Evolutionary conservation across 73 alveolate genomes (phyloP).

Genomic region (Paramecium caudatum): DNA sequence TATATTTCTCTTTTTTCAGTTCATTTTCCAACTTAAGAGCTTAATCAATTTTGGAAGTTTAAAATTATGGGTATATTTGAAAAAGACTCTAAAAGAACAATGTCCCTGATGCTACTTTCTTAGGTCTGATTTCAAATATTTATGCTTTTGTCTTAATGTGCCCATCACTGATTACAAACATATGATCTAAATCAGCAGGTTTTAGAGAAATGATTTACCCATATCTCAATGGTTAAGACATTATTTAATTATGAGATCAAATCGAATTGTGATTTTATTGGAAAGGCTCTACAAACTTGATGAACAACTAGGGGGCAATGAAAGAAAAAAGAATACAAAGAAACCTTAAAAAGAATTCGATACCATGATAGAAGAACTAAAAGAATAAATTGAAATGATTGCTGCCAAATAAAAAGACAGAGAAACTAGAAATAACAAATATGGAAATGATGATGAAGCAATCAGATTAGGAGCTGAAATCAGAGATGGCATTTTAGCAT

Average conservation of each 20-base stretch:
- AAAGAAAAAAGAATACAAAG: conserved; percentile 16
- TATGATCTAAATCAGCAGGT: conserved; percentile 33
- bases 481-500: neutral
- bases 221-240: neutral
- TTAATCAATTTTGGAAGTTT: conserved; percentile 18
- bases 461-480: conserved; percentile 9
- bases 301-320: conserved; percentile 51
- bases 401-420: conserved; percentile 48
- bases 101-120: conserved; percentile 69
- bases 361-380: conserved; percentile 10
- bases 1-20: conserved; percentile 17
- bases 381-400: conserved; percentile 41
- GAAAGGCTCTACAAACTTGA: conserved; percentile 41
- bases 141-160: conserved; percentile 66
- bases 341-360: conserved; percentile 52
- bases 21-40: conserved; percentile 22
- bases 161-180: conserved; percentile 56
- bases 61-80: conserved; percentile 62
- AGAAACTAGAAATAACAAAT: conserved; percentile 10
- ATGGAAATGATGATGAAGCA: neutral
- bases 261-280: neutral
- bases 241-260: conserved; percentile 15
- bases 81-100: conserved; percentile 53
- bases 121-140: conserved; percentile 28
- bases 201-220: conserved; percentile 50